Base-by-base conservation (phyloP, 768 basidiomycete species). In the Erythrobasidium yunnanense region DNA sequence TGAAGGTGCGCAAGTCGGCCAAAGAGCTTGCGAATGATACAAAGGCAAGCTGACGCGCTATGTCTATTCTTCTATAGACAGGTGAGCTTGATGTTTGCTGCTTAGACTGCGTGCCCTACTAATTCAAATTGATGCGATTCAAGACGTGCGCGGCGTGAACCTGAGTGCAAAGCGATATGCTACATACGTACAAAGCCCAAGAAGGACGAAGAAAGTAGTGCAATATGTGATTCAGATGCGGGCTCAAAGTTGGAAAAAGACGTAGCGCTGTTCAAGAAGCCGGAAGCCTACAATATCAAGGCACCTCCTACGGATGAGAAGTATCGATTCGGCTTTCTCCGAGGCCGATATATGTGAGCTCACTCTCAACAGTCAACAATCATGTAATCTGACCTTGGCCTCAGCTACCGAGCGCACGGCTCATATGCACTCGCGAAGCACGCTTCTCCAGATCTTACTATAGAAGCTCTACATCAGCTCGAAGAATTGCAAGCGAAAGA, bases 101-200 rank as follows among this genome's bases (percentile, higher is more conserved):
- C 6, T 58, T 8, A 23, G 29, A 54, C 52, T 54, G 6, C n/a
- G 5, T 54, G 38, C 11, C 11, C 38, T 42, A 11, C 11, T n/a
- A 4, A 11, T 7, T 7, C n/a, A 25, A 4, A 3, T 58, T 13
- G 8, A 11, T 30, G 22, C n/a, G 8, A 23, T 46, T 20, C n/a
- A 18, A 63, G 60, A 33, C 46, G 25, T 29, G 60, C n/a, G 2
- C 25, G 20, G 2, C 4, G 27, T 20, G 49, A 63, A n/a, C 60
- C 60, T 4, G 47, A 63, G 20, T 63, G 60, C 46, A 27, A 25
- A 35, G 60, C 60, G 32, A 32, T 46, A 20, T 63, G 60, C 49
- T 63, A 63, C 60, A 63, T 63, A 23, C 60, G 60, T 25, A 6
- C 42, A 4, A 63, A 63, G 46, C 30, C 32, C 33, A 63, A 63